Evolutionary conservation across 2,329 filamentous ascomycete genomes (phyloP), one percentile per base, ranked within the genome.

Genomic region (Calonectria leucothoes): DNA sequence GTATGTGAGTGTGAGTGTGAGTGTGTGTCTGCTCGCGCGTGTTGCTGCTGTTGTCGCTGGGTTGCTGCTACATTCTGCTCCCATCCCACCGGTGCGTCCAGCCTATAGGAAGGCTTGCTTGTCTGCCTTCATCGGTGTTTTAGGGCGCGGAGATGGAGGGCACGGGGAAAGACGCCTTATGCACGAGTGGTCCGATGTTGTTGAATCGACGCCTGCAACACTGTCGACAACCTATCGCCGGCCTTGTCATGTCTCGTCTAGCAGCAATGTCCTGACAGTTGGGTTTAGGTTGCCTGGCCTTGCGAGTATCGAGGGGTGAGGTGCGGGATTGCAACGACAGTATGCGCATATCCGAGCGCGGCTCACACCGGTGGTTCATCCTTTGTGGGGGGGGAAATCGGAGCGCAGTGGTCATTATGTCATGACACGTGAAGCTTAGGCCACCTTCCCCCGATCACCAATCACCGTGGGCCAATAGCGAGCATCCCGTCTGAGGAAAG

Each of bases 351-450:
- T 45, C 57, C 37, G 35, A 45, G 33, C 33, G 14, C 57, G 37
- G 25, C 25, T 39, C 35, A 59, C 55, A n/a, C 55, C 23, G 33
- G 57, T n/a, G 39, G 39, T 45, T 45, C 39, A 45, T 45, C 31
- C 27, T 20, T 8, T 33, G n/a, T 57, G 52, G n/a, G 52, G 52
- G n/a, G n/a, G n/a, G n/a, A n/a, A n/a, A n/a, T n/a, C n/a, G n/a
- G 52, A 29, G 17, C 25, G 52, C 52, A n/a, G 52, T n/a, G 7
- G n/a, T 57, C 29, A 69, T 70, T 72, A 72, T 70, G 66, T 69
- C 71, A 69, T 69, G 55, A 27, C 66, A 33, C n/a, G 49, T 39
- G 65, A 67, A 59, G 49, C 25, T 27, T 17, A 25, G 57, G n/a
- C 33, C 11, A n/a, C 15, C 48, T 33, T 11, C n/a, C n/a, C n/a